These are phyloP conservation scores for Crucihimalaya himalaica DNA, from an alignment of 345 rosid genomes.

Conservation along the genomic window DNA sequence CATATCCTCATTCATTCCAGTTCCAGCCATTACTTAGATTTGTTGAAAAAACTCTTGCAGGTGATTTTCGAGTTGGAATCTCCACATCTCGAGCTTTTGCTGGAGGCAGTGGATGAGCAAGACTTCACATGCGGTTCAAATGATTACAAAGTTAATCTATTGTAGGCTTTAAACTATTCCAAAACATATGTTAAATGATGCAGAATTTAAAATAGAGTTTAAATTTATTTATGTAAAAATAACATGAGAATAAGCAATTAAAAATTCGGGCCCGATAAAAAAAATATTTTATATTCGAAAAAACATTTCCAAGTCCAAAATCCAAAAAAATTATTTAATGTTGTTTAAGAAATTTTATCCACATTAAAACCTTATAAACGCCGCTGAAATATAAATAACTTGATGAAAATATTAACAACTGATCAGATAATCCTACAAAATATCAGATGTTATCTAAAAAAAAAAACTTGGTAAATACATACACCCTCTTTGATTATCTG, in stretches of 20 bases:
- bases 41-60: slow-evolving; percentile 40
- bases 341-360: background rate
- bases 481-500: background rate
- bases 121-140: slow-evolving; percentile 65
- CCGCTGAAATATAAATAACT: background rate
- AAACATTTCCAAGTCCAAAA: background rate
- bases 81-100: slow-evolving; percentile 47
- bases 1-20: background rate
- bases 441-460: slow-evolving; percentile 1
- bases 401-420: background rate
- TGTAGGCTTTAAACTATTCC: slow-evolving; percentile 3
- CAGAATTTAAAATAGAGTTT: too few species aligned
- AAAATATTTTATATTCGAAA: background rate
- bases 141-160: slow-evolving; percentile 41
- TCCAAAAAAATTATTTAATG: background rate
- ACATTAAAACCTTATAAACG: background rate
- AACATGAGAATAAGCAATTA: background rate
- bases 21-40: slow-evolving; percentile 4
- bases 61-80: slow-evolving; percentile 75
- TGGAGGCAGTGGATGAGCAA: slow-evolving; percentile 53
- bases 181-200: background rate
- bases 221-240: too few species aligned
- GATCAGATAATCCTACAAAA: background rate
- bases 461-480: background rate
- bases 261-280: background rate